Base-by-base conservation (phyloP, 495 filamentous ascomycete genomes). In the Hypoxylon perforatum region DNA sequence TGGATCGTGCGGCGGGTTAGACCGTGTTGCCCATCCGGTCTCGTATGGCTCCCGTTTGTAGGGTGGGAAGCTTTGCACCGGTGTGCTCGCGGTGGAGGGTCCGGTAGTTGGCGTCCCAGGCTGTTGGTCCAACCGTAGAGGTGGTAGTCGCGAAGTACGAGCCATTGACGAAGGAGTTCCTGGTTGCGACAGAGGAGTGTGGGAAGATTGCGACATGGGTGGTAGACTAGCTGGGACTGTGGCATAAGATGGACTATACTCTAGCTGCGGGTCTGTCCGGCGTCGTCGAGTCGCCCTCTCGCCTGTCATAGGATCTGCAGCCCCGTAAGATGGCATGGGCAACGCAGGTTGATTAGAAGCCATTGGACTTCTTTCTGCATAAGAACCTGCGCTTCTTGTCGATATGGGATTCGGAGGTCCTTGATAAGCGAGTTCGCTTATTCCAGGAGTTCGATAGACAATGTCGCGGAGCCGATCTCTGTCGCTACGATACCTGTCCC, bases 381-480 rank as follows among this genome's bases (percentile, higher is more conserved):
- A 78, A 28, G 73, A 74, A 14, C 64, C 75, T 4, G 50, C 72
- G 50, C 70, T 75, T 45, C 73, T 62, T 4, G 71, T 75, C 30
- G 72, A 74, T 0, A 65, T 54, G 22, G 83, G 84, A 59, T 81
- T 86, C 22, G 80, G 77, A 30, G 82, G 82, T 2, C 75, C 80
- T 44, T 80, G 77, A 25, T 81, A 80, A 5, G 78, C 82, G 33
- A 80, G 73, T 17, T 85, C 79, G 55, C 78, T 79, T 55, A 81
- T 79, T 15, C 82, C 80, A 1, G 85, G 80, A 8, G 85, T 84
- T 61, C 84, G 81, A 55, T 77, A 73, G 9, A 88, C 76, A 11
- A 88, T 76, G 15, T 91, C 87, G n/a, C 89, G 84, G 67, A 89
- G 87, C 49, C 88, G 87, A 65, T 92, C 85, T 36, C 89, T 78